A percentile compares a stretch with the other conserved stretches of the same genome.
Conservation (phyloP, 1,284 basidiomycete genomes). For the Chiua sp. region DNA sequence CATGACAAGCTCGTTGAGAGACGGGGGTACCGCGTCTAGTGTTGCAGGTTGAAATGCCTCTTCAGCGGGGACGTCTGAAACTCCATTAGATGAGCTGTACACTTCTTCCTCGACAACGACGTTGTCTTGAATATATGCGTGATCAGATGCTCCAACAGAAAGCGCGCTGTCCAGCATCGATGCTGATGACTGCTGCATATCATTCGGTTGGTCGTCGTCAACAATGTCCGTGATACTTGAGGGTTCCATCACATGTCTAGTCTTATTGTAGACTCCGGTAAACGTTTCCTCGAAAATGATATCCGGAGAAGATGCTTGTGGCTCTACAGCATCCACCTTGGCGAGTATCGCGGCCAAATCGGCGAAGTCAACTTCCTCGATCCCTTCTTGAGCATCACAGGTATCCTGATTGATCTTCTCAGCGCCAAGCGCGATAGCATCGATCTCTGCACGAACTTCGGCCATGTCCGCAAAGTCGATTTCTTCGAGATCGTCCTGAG, state of each 20-base stretch:
- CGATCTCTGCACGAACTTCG: constrained; percentile 41
- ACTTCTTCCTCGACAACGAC: constrained; percentile 4
- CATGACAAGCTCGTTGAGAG: background rate
- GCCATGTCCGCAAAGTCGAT: constrained; percentile 68
- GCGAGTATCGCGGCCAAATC: constrained; percentile 53
- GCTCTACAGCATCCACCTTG: constrained; percentile 20
- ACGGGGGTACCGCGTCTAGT: background rate
- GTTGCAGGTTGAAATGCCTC: background rate
- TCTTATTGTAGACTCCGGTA: constrained; percentile 37
- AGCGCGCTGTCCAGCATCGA: background rate
- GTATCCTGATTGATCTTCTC: constrained; percentile 12
- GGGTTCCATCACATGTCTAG: background rate
- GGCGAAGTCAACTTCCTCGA: constrained; percentile 70
- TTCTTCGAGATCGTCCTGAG: constrained; percentile 54
- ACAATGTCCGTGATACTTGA: background rate
- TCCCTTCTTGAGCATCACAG: constrained; percentile 26
- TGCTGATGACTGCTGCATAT: background rate
- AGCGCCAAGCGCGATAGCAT: constrained; percentile 16
- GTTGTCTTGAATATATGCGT: background rate
- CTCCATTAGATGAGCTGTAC: background rate
- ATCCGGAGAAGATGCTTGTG: background rate
- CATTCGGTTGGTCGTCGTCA: background rate
- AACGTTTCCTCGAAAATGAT: constrained; percentile 41
- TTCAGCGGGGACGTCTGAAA: background rate
- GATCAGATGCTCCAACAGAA: constrained; percentile 1